Conservation (phyloP, 2,329 filamentous ascomycete genomes). For the Hirsutella minnesotensis region DNA sequence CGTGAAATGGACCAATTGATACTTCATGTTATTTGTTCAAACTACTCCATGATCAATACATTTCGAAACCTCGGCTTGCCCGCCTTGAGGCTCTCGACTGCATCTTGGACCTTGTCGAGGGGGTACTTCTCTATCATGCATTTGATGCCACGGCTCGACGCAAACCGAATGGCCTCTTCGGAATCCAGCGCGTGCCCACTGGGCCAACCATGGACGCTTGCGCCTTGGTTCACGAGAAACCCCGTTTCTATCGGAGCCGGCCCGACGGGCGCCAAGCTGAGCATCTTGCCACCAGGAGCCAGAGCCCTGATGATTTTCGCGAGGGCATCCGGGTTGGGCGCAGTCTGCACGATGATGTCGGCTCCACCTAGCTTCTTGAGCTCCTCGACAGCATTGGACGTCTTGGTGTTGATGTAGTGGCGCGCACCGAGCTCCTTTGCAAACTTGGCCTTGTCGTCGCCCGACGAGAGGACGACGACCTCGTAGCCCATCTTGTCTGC, state of each 20-base stretch:
- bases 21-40: too few relatives aligned
- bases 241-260: constrained; percentile 30
- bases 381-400: constrained; percentile 33
- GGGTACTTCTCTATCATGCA: constrained; percentile 56
- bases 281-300: constrained; percentile 41
- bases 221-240: constrained; percentile 34
- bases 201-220: constrained; percentile 51
- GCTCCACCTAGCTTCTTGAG: constrained; percentile 49
- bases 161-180: constrained; percentile 56
- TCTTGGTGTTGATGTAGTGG: constrained; percentile 38
- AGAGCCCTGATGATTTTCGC: constrained; percentile 40
- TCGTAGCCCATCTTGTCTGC: constrained; percentile 65
- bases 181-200: constrained; percentile 51
- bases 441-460: constrained; percentile 56
- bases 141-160: constrained; percentile 46
- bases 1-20: too few relatives aligned
- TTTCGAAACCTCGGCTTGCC: constrained; percentile 34
- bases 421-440: constrained; percentile 35
- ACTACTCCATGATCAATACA: constrained; percentile 27
- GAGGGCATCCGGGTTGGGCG: constrained; percentile 46
- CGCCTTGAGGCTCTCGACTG: constrained; percentile 27
- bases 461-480: constrained; percentile 55
- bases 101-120: constrained; percentile 36
- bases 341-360: constrained; percentile 48
- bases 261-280: constrained; percentile 44